A percentile compares a stretch with the other conserved stretches of the same genome.
These are phyloP conservation scores for cucumber (Cucumis sativus) DNA, from an alignment of 306 rosid genomes.

Conservation along the genomic window Cucumber_9930_V3 NC_026659.2:21346501-21347000, in stretches of 20 bases:
- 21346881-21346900: conserved; percentile 90
- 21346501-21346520: conserved; percentile 97
- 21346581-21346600: not conserved
- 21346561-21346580: not conserved
- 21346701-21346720: conserved; percentile 74
- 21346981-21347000: not conserved
- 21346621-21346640: not conserved
- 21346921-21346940: not conserved
- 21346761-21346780: conserved; percentile 99
- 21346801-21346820: conserved; percentile 62
- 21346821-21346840: conserved; percentile 66
- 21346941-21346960: not conserved
- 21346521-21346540: conserved; percentile 86
- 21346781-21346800: conserved; percentile 87
- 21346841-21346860: conserved; percentile 75
- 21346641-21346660: not conserved
- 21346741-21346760: conserved; percentile 98
- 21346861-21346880: conserved; percentile 95
- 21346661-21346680: not conserved
- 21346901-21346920: conserved; percentile 43
- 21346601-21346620: not conserved
- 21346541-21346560: conserved; percentile 45
- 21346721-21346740: conserved; percentile 74
- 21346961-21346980: not conserved
- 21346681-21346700: conserved; percentile 17